These are phyloP conservation scores for Centrapalus pauciflorus DNA, from an alignment of 129 eudicot genomes.

Conservation along the genomic window DNA sequence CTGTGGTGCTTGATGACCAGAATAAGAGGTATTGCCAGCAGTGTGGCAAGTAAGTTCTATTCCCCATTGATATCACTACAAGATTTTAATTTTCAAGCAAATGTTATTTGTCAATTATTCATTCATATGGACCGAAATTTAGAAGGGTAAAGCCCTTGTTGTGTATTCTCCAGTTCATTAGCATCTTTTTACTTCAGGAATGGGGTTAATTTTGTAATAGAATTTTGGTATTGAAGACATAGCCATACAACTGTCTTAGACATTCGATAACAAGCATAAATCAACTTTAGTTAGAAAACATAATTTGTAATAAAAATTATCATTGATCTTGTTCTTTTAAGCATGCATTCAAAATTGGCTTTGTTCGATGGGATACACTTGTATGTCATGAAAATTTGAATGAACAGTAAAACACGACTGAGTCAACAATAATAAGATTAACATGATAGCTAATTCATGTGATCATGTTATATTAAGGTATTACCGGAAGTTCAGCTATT, in stretches of 20 bases:
- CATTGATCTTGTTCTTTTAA: neutral
- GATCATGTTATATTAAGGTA: neutral
- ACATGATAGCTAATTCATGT: neutral
- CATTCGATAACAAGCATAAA: neutral
- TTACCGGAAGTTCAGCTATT: neutral
- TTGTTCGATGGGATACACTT: neutral
- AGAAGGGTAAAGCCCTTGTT: neutral
- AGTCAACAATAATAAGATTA: too few species aligned
- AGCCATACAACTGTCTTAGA: neutral
- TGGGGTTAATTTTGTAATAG: neutral
- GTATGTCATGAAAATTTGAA: neutral
- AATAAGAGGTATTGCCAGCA: constrained; percentile 88
- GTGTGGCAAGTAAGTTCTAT: constrained; percentile 82
- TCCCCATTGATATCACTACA: neutral
- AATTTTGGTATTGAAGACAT: neutral
- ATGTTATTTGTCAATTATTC: neutral
- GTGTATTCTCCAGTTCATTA: neutral
- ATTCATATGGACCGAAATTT: neutral
- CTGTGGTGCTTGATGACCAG: constrained; percentile 66
- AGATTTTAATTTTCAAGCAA: neutral
- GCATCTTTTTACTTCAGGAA: neutral
- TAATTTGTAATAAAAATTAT: neutral
- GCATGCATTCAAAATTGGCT: neutral
- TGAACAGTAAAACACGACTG: too few species aligned
- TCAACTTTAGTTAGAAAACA: neutral